phyloP scores from a whole-genome alignment of 306 rosid species.

The Dalbergia oliveri region DNA sequence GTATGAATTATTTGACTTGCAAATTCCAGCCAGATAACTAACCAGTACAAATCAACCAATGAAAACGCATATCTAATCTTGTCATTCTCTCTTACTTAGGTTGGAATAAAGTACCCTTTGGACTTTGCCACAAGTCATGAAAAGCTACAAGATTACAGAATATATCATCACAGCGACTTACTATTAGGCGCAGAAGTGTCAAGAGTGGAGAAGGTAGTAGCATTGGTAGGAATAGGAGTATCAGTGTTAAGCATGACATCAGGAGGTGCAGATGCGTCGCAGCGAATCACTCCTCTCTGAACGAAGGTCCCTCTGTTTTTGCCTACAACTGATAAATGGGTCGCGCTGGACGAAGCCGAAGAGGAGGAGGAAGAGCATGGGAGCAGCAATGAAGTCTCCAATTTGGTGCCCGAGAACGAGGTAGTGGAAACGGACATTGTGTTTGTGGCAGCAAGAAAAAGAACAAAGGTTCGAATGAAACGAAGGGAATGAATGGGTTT shows the following conservation, averaged over 20 bases:
- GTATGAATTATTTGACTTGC: constrained; percentile 19
- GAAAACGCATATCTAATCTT: constrained; percentile 13
- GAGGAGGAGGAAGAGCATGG: constrained; percentile 56
- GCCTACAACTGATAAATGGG: constrained; percentile 46
- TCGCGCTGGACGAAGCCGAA: constrained; percentile 25
- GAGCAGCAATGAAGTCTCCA: constrained; percentile 59
- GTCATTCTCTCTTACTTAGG: not conserved
- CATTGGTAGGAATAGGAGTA: constrained; percentile 19
- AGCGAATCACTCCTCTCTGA: constrained; percentile 72
- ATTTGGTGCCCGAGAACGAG: constrained; percentile 62
- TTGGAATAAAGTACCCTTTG: no score
- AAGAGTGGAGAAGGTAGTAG: constrained; percentile 71
- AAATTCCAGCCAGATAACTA: constrained; percentile 32
- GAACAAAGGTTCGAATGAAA: no score
- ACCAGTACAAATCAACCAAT: constrained; percentile 21
- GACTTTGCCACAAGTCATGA: no score
- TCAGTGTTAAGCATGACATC: constrained; percentile 50
- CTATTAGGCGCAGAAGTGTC: constrained; percentile 90
- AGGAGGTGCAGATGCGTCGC: constrained; percentile 61
- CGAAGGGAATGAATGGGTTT: no score
- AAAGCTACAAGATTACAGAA: no score
- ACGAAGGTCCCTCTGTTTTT: constrained; percentile 44
- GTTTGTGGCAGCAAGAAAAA: constrained; percentile 28
- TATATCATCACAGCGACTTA: constrained; percentile 30
- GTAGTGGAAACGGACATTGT: constrained; percentile 65